Base-by-base conservation (phyloP, 106 monocot genomes). In the Acorus calamus region DNA sequence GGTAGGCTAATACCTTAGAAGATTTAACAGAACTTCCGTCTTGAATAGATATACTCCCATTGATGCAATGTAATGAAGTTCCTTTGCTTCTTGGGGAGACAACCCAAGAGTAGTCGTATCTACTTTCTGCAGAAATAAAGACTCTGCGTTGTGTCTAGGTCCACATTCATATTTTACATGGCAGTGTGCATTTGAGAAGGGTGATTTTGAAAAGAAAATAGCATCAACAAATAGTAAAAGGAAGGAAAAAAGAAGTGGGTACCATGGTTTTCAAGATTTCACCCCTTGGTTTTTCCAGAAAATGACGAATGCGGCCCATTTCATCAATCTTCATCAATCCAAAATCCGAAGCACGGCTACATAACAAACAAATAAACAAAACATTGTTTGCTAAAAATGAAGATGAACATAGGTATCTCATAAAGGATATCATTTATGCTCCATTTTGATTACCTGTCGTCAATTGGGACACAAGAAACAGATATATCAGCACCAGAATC, bases 31-130 rank as follows among this genome's bases (percentile, higher is more conserved):
- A 8, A 61, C 73, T 47, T 66, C 66, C 14, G 52, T 74, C 52
- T 54, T 74, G 47, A 74, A 74, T 8, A 74, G 11, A 52, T 74
- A 74, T 43, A 66, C 53, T 3, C 60, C 73, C 73, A 74, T 74
- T 2, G 60, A 66, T n/a, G 73, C 60, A 10, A 74, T 66, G 52
- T 66, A 74, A 4, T 65, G 73, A 14, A 44, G 66, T 14, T 7
- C 51, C 12, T 14, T 46, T 28, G 66, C 73, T 12, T 74, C 73
- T 47, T 59, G 9, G 4, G 59, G 8, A 45, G 73, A 66, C 11
- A 74, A 42, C 7, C 66, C 73, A 4, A 59, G 53, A 14, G 66
- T 46, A 2, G 50, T 52, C 14, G 66, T 66, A 8, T 74, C 59
- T 43, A 60, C 54, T 60, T 60, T 6, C 72, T 65, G 63, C 55